phyloP scores from a whole-genome alignment of 2,329 filamentous ascomycete species.

The Ophiobolus disseminans region DNA sequence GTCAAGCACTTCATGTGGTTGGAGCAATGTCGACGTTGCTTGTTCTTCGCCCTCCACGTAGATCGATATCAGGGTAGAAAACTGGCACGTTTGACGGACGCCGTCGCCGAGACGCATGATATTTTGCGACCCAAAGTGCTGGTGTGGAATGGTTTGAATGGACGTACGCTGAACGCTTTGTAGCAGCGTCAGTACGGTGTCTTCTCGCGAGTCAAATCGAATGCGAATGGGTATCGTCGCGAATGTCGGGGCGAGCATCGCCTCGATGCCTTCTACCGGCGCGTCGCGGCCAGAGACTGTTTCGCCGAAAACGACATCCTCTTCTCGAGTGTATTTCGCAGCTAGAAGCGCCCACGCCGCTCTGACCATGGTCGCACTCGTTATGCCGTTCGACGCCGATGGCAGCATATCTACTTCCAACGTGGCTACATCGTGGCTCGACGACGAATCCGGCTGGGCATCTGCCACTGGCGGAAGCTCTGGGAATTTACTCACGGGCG shows the following conservation, averaged over 20 bases:
- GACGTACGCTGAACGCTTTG: slow-evolving; percentile 19
- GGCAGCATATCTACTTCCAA: too few relatives aligned
- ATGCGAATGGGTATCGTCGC: slow-evolving; percentile 50
- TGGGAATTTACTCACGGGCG: neutral
- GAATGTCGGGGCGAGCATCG: slow-evolving; percentile 45
- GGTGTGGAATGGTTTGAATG: slow-evolving; percentile 14
- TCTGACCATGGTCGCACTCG: slow-evolving; percentile 13
- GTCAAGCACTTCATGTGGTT: too few relatives aligned
- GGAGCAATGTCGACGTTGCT: too few relatives aligned
- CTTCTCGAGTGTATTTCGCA: slow-evolving; percentile 6
- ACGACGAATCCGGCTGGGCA: too few relatives aligned
- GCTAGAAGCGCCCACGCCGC: slow-evolving; percentile 28
- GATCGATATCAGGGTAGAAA: too few relatives aligned
- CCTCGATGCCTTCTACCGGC: slow-evolving; percentile 29
- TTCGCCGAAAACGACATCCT: slow-evolving; percentile 19
- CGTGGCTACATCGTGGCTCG: too few relatives aligned
- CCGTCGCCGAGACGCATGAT: too few relatives aligned
- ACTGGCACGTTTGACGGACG: too few relatives aligned
- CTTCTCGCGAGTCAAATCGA: slow-evolving; percentile 11
- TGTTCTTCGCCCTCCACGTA: too few relatives aligned
- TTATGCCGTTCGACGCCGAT: neutral
- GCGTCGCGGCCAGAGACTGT: slow-evolving; percentile 19
- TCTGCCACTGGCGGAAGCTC: neutral
- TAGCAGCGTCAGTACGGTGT: slow-evolving; percentile 11
- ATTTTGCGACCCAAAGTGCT: slow-evolving; percentile 51